Conservation (phyloP, 2,329 filamentous ascomycete genomes). For the Paecilomyces variotii region DNA sequence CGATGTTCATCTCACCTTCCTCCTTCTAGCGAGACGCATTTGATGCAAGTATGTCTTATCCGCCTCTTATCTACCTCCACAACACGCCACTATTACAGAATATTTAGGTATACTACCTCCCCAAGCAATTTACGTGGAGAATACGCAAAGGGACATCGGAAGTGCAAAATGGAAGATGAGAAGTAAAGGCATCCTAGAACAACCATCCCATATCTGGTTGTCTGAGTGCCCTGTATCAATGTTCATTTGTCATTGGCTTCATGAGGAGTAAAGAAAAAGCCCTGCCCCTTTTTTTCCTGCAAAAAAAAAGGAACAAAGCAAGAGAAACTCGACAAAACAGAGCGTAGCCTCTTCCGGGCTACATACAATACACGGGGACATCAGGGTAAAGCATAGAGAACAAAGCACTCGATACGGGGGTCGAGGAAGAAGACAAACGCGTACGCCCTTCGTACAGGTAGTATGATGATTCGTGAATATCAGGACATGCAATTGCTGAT, state of each 20-base stretch:
- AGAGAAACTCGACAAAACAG: background rate
- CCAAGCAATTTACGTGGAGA: background rate
- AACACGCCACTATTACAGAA: background rate
- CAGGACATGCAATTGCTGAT: slow-evolving; percentile 23
- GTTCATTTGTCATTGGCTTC: slow-evolving; percentile 3
- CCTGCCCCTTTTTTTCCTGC: background rate
- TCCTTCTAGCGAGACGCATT: background rate
- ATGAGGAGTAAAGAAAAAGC: background rate
- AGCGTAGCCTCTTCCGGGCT: slow-evolving; percentile 2
- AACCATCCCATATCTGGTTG: background rate
- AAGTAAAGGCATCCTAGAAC: background rate
- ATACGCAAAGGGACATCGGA: background rate
- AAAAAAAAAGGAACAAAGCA: slow-evolving; percentile 1
- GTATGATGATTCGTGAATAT: background rate
- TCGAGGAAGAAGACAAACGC: background rate
- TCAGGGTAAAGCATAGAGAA: background rate
- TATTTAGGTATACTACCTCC: background rate
- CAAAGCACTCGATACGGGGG: background rate
- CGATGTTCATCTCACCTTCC: background rate
- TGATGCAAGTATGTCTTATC: too few species aligned
- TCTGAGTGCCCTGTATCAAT: background rate
- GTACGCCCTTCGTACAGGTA: background rate
- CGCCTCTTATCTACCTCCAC: background rate
- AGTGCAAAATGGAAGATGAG: background rate
- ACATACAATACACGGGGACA: slow-evolving; percentile 1